Conservation (phyloP, 192 early-diverging fungal species). For the Thoreauomyces humboldtii region DNA sequence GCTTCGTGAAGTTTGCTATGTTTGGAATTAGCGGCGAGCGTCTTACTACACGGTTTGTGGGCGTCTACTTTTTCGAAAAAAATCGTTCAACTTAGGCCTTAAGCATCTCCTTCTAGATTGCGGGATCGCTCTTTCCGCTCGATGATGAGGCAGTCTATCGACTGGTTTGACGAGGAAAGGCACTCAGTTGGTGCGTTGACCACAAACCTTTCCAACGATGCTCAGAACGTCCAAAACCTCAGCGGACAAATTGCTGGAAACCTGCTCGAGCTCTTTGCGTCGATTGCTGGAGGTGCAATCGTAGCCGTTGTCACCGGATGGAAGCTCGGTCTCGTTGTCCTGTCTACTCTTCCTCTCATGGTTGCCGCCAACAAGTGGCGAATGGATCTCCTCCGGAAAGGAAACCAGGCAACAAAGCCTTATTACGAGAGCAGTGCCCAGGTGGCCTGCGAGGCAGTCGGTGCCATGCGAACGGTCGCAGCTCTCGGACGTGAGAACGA, state of each 20-base stretch:
- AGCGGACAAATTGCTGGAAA: slow-evolving; percentile 50
- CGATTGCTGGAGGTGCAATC: slow-evolving; percentile 40
- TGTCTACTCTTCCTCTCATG: slow-evolving; percentile 41
- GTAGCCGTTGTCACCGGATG: slow-evolving; percentile 64
- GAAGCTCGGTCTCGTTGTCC: slow-evolving; percentile 77
- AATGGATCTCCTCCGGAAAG: slow-evolving; percentile 36
- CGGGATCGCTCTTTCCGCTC: slow-evolving; percentile 66
- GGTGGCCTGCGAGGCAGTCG: slow-evolving; percentile 80
- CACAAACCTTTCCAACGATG: slow-evolving; percentile 77
- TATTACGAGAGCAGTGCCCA: slow-evolving; percentile 78
- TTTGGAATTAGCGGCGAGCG: slow-evolving; percentile 68
- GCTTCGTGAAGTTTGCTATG: slow-evolving; percentile 51
- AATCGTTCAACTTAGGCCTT: neutral
- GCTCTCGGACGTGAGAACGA: slow-evolving; percentile 70
- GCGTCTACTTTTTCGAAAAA: neutral
- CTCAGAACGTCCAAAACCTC: slow-evolving; percentile 48
- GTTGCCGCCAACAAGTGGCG: slow-evolving; percentile 29
- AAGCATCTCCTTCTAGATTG: slow-evolving; percentile 16
- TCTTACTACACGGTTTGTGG: slow-evolving; percentile 67
- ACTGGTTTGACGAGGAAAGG: slow-evolving; percentile 70
- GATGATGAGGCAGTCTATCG: slow-evolving; percentile 84
- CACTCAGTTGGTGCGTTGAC: slow-evolving; percentile 70
- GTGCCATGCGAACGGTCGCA: slow-evolving; percentile 83
- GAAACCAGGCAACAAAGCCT: slow-evolving; percentile 53
- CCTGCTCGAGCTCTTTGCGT: slow-evolving; percentile 49